phyloP scores from a whole-genome alignment of 495 filamentous ascomycete genomes.

The Podospora sp. region DNA sequence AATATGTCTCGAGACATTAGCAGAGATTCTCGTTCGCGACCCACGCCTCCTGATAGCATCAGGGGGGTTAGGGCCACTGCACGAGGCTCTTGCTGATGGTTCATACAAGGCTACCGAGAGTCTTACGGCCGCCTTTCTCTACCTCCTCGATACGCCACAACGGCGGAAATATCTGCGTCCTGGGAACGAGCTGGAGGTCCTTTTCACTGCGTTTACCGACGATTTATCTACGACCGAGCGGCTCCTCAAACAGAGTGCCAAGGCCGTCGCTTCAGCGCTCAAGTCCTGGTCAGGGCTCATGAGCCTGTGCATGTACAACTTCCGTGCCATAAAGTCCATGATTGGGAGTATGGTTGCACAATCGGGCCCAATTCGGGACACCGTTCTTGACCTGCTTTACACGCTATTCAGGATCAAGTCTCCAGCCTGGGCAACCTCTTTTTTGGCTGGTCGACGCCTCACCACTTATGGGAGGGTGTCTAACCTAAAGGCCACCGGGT shows the following conservation, averaged over 20 bases:
- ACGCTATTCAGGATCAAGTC: conserved; percentile 91
- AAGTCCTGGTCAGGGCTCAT: conserved; percentile 93
- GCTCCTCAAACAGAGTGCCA: conserved; percentile 79
- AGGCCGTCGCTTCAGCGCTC: conserved; percentile 81
- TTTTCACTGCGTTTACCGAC: conserved; percentile 89
- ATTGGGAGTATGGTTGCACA: conserved; percentile 77
- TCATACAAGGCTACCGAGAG: conserved; percentile 90
- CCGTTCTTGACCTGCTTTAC: conserved; percentile 83
- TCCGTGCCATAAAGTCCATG: conserved; percentile 79
- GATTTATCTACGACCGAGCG: conserved; percentile 71
- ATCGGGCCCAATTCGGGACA: conserved; percentile 65
- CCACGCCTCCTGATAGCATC: conserved; percentile 75
- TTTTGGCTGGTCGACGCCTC: conserved; percentile 85
- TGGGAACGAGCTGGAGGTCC: conserved; percentile 76
- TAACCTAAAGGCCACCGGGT: conserved; percentile 66
- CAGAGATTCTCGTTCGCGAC: conserved; percentile 86
- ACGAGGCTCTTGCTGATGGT: conserved; percentile 85
- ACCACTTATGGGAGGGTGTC: conserved; percentile 93
- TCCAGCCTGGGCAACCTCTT: conserved; percentile 94
- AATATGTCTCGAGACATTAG: conserved; percentile 88
- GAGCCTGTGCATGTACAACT: conserved; percentile 80
- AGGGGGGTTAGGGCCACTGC: conserved; percentile 77
- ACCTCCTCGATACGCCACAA: conserved; percentile 81
- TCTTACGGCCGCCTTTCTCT: conserved; percentile 79
- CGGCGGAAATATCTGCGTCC: conserved; percentile 77